Base-by-base conservation (phyloP, 176 grass and related monocot genomes). In the Oryza punctata region DNA sequence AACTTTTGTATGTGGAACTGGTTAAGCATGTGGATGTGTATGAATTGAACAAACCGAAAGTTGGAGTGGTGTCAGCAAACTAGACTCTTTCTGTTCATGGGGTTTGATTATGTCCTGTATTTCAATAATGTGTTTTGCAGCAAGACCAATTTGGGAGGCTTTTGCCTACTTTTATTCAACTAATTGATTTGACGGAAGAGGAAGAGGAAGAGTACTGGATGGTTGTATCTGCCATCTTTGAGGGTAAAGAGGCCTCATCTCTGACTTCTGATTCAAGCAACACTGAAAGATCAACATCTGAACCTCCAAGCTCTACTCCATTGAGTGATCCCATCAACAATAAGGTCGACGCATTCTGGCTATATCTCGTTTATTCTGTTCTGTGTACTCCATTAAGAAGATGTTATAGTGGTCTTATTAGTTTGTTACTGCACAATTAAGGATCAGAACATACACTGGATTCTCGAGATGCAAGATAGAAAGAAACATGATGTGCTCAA, bases 131-230 rank as follows among this genome's bases (percentile, higher is more conserved):
- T 67, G 23, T 83, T 88, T 37, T 87, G 75, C 89, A 95, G 96
- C 93, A 98, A 95, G 96, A 98, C 86, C 96, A 98, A 84, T 98
- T 98, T 91, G 91, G 90, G 76, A 92, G 96, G 80, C 80, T 98
- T 73, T 82, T 98, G 60, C 96, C 93, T 49, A 95, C 96, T 54
- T 98, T 92, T 79, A 85, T 98, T 73, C 96, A 95, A 94, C 83
- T 95, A 84, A 98, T 95, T 77, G 85, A 98, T 88, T 85, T 95
- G 49, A 95, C 77, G 12, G 96, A 94, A 67, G 77, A 98, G 69
- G 96, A 95, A 80, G 89, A 98, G 82, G 82, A 79, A 59, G 96
- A 98, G 80, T 98, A 98, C 71, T 95, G 96, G 96, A 95, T 93
- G 89, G 89, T 95, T 73, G 87, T 95, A 54, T 98, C 96, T 81